Conservation (phyloP, 2,329 filamentous ascomycete species). For the Phaeophleospora eucalypticola region DNA sequence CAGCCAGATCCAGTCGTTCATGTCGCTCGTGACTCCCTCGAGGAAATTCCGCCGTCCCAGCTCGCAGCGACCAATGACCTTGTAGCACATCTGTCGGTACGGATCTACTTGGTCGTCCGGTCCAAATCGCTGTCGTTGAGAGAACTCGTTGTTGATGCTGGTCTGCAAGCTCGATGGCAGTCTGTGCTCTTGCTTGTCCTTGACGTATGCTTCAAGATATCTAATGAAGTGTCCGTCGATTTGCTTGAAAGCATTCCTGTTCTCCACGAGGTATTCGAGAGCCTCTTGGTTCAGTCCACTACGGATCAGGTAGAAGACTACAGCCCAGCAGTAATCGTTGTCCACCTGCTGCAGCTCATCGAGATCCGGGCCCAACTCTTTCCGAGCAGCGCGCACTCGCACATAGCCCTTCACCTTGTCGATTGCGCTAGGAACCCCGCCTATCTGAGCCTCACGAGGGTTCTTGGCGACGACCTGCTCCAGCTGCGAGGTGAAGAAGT, state of each 20-base stretch:
- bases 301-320: constrained; percentile 87
- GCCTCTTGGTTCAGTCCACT: constrained; percentile 82
- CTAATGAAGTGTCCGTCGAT: constrained; percentile 86
- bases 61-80: constrained; percentile 80
- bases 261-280: constrained; percentile 76
- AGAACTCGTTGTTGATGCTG: constrained; percentile 85
- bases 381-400: constrained; percentile 70
- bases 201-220: constrained; percentile 81
- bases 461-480: constrained; percentile 75
- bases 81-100: constrained; percentile 96
- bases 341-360: constrained; percentile 69
- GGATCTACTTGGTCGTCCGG: constrained; percentile 86
- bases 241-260: constrained; percentile 76
- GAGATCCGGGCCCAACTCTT: constrained; percentile 74
- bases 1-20: constrained; percentile 66
- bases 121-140: constrained; percentile 75
- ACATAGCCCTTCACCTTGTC: constrained; percentile 94
- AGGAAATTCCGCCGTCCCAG: constrained; percentile 51
- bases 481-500: constrained; percentile 68
- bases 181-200: constrained; percentile 64
- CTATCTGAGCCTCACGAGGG: constrained; percentile 81
- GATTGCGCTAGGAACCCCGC: constrained; percentile 79
- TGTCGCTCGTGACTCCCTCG: constrained; percentile 54
- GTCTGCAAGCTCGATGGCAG: constrained; percentile 76
- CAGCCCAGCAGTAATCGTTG: constrained; percentile 83